Percentiles rank a stretch among this genome's conserved stretches.
Conservation (phyloP, 176 grass and related monocot genomes). For the Coix lacrymajobi region DNA sequence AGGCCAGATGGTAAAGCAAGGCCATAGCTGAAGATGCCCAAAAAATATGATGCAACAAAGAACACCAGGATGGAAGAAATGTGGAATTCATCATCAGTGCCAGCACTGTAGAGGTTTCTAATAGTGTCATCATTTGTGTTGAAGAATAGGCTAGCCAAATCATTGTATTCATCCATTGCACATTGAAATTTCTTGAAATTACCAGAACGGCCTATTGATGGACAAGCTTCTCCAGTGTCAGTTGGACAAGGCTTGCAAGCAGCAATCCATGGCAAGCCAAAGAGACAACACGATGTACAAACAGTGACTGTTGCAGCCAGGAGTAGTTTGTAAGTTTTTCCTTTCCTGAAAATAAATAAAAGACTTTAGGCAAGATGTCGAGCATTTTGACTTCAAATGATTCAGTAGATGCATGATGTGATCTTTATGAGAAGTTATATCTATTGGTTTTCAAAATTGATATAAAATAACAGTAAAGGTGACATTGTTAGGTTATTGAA, state of each 20-base stretch:
- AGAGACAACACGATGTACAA: slow-evolving; percentile 81
- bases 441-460: not conserved
- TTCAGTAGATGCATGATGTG: not conserved
- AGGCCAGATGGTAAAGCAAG: slow-evolving; percentile 81
- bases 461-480: slow-evolving; percentile 3
- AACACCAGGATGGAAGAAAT: slow-evolving; percentile 73
- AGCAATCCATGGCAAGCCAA: slow-evolving; percentile 81
- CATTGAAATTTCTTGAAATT: slow-evolving; percentile 96
- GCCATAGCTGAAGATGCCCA: slow-evolving; percentile 96
- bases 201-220: slow-evolving; percentile 90
- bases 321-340: slow-evolving; percentile 60
- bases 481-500: not conserved
- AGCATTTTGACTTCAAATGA: not conserved
- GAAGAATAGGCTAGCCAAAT: slow-evolving; percentile 92
- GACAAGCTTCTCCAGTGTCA: slow-evolving; percentile 65
- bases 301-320: slow-evolving; percentile 69
- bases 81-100: slow-evolving; percentile 72
- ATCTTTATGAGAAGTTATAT: not conserved
- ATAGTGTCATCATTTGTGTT: slow-evolving; percentile 95
- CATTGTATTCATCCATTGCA: slow-evolving; percentile 70
- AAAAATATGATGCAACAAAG: slow-evolving; percentile 68
- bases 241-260: slow-evolving; percentile 72
- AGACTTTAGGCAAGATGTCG: not conserved
- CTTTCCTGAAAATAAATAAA: slow-evolving; percentile 67
- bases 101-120: slow-evolving; percentile 78